These are phyloP conservation scores for Aspergillus ostianus DNA, from an alignment of 495 filamentous ascomycete species.

Conservation along the genomic window DNA sequence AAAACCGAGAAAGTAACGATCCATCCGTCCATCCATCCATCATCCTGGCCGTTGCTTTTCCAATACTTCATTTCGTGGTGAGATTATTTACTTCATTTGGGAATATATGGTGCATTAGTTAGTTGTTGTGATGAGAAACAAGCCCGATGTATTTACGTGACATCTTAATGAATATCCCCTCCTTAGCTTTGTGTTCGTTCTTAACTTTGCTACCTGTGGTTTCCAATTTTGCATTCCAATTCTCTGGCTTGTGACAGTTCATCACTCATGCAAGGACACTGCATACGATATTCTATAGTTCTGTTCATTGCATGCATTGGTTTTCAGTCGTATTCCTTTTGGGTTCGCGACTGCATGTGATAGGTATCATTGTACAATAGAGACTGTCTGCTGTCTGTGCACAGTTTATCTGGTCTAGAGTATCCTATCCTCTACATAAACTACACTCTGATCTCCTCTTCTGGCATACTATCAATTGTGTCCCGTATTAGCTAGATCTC, in stretches of 20 bases:
- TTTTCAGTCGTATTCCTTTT: neutral
- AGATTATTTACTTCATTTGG: neutral
- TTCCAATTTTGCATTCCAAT: neutral
- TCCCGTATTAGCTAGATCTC: no score
- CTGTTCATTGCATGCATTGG: neutral
- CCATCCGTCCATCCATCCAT: neutral
- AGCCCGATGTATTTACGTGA: constrained; percentile 12
- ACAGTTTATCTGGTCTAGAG: no score
- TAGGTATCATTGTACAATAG: neutral
- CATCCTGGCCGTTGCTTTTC: neutral
- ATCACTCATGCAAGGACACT: neutral
- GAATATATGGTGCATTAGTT: neutral
- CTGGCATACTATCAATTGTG: no score
- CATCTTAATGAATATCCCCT: constrained; percentile 6
- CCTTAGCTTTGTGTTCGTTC: neutral
- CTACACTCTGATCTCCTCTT: no score
- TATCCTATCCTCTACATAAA: no score
- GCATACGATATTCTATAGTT: neutral
- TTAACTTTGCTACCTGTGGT: neutral
- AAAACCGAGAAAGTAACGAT: neutral
- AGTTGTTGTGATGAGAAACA: constrained; percentile 1
- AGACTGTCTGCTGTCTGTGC: neutral
- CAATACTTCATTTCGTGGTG: neutral
- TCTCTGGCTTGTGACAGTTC: neutral
- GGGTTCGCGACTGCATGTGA: neutral